A percentile compares a stretch with the other conserved stretches of the same genome.
phyloP scores from a whole-genome alignment of 192 early-diverging fungal species.

The Backusella circina region DNA sequence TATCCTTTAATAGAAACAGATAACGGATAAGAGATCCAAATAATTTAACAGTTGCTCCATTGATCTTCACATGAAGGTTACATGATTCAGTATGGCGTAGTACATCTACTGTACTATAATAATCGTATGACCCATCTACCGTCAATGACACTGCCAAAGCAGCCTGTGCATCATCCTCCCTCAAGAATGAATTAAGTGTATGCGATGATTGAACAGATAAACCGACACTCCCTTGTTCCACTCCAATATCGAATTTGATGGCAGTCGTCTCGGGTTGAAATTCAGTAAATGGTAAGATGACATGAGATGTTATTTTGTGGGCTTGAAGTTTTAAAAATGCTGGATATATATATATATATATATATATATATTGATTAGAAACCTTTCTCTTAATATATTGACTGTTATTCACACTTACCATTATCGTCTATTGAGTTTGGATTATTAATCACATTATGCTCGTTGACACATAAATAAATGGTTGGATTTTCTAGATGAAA shows the following conservation, averaged over 20 bases:
- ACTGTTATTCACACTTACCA: too few species aligned
- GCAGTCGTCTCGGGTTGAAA: slow-evolving; percentile 53
- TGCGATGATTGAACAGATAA: slow-evolving; percentile 59
- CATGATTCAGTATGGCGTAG: slow-evolving; percentile 45
- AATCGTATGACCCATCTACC: slow-evolving; percentile 50
- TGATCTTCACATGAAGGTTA: slow-evolving; percentile 43
- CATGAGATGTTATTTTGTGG: slow-evolving; percentile 32
- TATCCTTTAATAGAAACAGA: slow-evolving; percentile 64
- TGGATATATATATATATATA: background rate
- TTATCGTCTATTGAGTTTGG: slow-evolving; percentile 71
- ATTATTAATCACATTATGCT: slow-evolving; percentile 74
- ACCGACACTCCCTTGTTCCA: slow-evolving; percentile 40
- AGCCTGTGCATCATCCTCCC: slow-evolving; percentile 47
- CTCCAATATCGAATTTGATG: slow-evolving; percentile 52
- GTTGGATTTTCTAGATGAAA: slow-evolving; percentile 44
- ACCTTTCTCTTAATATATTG: background rate
- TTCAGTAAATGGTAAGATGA: slow-evolving; percentile 52
- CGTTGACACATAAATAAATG: slow-evolving; percentile 67
- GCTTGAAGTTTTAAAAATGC: slow-evolving; percentile 26
- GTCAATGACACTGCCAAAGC: slow-evolving; percentile 35
- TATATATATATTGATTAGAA: too few species aligned
- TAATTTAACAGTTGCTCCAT: slow-evolving; percentile 52
- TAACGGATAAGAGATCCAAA: slow-evolving; percentile 68
- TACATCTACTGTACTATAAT: slow-evolving; percentile 47
- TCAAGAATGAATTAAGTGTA: slow-evolving; percentile 62